Evolutionary conservation across 2,329 filamentous ascomycete species (phyloP), one percentile per base, ranked within the genome.

Genomic region (Neonectria neomacrospora): DNA sequence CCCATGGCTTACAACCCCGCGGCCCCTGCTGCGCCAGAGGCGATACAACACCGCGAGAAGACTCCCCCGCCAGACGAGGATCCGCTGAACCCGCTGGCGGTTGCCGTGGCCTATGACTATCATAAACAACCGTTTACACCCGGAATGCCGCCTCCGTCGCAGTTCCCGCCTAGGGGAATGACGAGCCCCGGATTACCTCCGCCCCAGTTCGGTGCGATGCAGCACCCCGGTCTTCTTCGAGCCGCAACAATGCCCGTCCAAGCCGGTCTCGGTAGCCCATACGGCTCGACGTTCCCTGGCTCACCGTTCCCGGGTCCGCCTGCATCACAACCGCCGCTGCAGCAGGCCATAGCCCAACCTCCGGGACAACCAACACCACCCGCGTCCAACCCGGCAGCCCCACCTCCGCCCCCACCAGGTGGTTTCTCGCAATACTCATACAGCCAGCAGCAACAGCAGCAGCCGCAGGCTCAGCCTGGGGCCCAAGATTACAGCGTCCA

Each of bases 1-100:
- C 90, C 90, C 0, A 88, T 92, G 80, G 86, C 90, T 2, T 94
- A 94, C 74, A 94, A 94, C 74, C 92, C 92, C 3, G 91, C 92
- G 1, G 91, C 91, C 1, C 92, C 92, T 5, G 85, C 91, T 0
- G 90, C 91, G 0, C 91, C 91, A 1, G 91, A 94, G 75, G 83
- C 86, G 22, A 88, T 94, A 54, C 82, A 85, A 20, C 87, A 92
- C 75, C 85, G 92, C 51, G 92, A 94, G 77, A 94, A 94, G 83
- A 95, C 92, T 0, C 92, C 91, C 2, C 91, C 92, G 4, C 90
- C 90, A 3, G 86, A 89, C 34, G 91, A 94, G 70, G 79, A 80
- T 48, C 86, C 83, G 12, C 79, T 82, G 3, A 86, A 88, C 68
- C 88, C 87, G 3, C 77, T 90, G 22, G 83, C 84, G 5, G 85